Base-by-base conservation (phyloP, 2,329 filamentous ascomycete species). In the Ophiosphaerella herpotricha region DNA sequence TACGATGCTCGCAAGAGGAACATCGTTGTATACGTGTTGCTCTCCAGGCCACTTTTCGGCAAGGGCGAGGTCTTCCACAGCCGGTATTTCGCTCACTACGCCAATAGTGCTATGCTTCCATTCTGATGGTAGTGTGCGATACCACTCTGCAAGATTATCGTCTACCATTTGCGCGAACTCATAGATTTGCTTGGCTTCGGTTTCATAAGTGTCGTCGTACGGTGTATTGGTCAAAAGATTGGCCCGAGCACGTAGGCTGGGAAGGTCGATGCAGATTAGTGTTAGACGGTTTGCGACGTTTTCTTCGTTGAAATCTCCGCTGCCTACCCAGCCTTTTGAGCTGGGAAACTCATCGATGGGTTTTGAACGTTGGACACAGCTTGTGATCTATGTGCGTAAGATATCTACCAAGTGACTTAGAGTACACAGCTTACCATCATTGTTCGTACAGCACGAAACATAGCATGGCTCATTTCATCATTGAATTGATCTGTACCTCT, bases 241-340 rank as follows among this genome's bases (percentile, higher is more conserved):
- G 12, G 71, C 71, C 24, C 68, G 63, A 2, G 66, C 66, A 26
- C 73, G 65, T 26, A 75, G 65, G 39, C 66, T 66, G 9, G 74
- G 73, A 1, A 76, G 57, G 40, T 71, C 65, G 41, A 75, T 73
- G 47, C 72, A 75, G 38, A 75, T 68, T 4, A 73, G 51, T 2
- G 71, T 75, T 18, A 76, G 63, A 12, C 73, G 62, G 38, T 75
- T 75, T 4, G 74, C 73, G 35, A 72, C 68, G 39, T 74, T 76
- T 47, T 74, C 67, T 29, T 72, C 63, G 26, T 46, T 52, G n/a
- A 68, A 57, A 2, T 68, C 61, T 34, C 58, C 60, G 18, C 64
- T 62, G 26, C 62, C 67, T 24, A 67, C 46, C 73, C 73, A 75
- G 33, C 72, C 70, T 16, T 63, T 52, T 1, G 55, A 48, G 11